Evolutionary conservation across 2,329 filamentous ascomycete species (phyloP).

Genomic region (Nemania abortiva): DNA sequence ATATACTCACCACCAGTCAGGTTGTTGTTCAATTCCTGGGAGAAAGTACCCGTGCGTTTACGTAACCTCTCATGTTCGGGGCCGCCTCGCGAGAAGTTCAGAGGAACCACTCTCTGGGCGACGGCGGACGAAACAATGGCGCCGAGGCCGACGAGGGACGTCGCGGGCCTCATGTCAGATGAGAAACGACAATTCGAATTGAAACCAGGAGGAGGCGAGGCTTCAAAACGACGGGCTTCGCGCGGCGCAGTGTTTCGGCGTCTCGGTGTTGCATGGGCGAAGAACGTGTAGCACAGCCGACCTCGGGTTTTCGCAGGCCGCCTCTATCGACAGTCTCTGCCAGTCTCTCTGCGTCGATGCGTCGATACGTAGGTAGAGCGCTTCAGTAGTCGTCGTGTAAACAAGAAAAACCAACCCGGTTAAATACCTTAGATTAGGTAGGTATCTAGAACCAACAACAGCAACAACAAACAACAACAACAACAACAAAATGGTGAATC

Average conservation of each 20-base stretch:
- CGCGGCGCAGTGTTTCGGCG: background rate
- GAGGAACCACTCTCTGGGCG: constrained; percentile 46
- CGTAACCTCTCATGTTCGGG: constrained; percentile 23
- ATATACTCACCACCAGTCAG: constrained; percentile 59
- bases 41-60: constrained; percentile 48
- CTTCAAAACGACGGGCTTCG: background rate
- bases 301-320: background rate
- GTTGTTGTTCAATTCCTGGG: constrained; percentile 64
- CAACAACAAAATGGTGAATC: background rate
- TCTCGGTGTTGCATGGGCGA: too few relatives aligned
- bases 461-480: background rate
- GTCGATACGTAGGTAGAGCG: background rate
- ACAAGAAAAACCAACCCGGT: background rate
- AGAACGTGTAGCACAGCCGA: background rate
- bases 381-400: background rate
- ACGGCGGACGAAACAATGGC: constrained; percentile 33
- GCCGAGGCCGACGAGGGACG: constrained; percentile 36
- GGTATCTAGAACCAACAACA: background rate
- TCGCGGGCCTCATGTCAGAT: constrained; percentile 39
- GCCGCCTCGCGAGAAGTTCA: constrained; percentile 44
- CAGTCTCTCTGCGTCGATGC: background rate
- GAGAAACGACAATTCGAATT: background rate
- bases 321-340: background rate
- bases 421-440: too few relatives aligned
- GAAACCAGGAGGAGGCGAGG: background rate